These are phyloP conservation scores for Aulographum hederae DNA, from an alignment of 2,329 filamentous ascomycete species.

Conservation along the genomic window DNA sequence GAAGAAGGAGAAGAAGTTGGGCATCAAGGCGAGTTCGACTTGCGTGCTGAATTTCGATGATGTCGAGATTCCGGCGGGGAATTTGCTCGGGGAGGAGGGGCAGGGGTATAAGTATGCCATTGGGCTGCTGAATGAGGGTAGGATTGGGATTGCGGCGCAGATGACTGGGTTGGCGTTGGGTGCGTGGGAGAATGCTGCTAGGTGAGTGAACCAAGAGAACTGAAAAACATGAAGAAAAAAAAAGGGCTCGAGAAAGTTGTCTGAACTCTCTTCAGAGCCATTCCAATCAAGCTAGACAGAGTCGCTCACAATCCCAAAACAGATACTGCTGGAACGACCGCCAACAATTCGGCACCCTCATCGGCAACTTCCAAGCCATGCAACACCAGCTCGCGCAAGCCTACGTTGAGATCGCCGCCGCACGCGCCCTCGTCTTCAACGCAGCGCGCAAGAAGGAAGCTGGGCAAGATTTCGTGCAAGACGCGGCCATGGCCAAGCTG, in stretches of 20 bases:
- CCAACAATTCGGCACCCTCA: constrained; percentile 82
- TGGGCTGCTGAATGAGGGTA: constrained; percentile 79
- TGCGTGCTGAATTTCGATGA: constrained; percentile 98
- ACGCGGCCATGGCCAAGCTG: constrained; percentile 97
- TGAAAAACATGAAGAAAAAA: background rate
- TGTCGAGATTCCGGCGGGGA: constrained; percentile 72
- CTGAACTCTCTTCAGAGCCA: no score
- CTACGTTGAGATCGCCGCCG: constrained; percentile 83
- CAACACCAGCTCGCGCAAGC: constrained; percentile 96
- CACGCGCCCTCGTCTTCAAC: constrained; percentile 85
- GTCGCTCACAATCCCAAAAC: no score
- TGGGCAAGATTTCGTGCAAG: constrained; percentile 82
- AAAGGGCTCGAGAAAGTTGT: no score
- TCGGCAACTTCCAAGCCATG: constrained; percentile 98
- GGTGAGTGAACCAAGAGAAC: constrained; percentile 25
- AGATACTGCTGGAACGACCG: constrained; percentile 96
- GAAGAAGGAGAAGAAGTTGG: constrained; percentile 99
- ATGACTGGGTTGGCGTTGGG: constrained; percentile 95
- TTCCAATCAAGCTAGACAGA: background rate
- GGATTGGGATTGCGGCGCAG: constrained; percentile 94
- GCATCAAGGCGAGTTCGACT: constrained; percentile 87
- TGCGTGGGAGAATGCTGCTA: constrained; percentile 84
- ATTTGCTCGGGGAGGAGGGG: constrained; percentile 73
- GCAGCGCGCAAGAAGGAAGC: constrained; percentile 96
- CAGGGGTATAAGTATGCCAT: constrained; percentile 98